phyloP scores from a whole-genome alignment of 441 rosid genomes.

The Euphorbia corollata region DNA sequence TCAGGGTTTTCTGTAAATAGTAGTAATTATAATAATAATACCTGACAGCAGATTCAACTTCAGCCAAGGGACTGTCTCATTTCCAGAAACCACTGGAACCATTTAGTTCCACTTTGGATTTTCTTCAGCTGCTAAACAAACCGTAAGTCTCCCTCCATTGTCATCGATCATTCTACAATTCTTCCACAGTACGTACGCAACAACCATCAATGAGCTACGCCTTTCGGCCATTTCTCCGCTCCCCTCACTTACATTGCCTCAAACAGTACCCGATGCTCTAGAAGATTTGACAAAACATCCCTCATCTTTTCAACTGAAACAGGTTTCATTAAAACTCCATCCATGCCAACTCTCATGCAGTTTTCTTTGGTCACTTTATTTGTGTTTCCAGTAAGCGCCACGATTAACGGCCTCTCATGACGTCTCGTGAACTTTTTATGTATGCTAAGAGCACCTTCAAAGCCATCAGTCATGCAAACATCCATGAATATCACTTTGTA shows the following conservation, averaged over 20 bases:
- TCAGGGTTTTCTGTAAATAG: neutral
- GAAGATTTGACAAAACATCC: slow-evolving; percentile 52
- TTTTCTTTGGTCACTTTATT: slow-evolving; percentile 72
- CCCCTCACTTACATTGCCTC: slow-evolving; percentile 35
- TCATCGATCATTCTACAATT: neutral
- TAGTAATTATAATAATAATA: neutral
- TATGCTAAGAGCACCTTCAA: slow-evolving; percentile 53
- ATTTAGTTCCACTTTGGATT: neutral
- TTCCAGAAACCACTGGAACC: neutral
- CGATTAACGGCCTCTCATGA: slow-evolving; percentile 69
- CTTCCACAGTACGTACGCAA: slow-evolving; percentile 1
- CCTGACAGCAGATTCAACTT: neutral
- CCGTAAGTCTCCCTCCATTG: neutral
- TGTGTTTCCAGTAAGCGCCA: slow-evolving; percentile 69
- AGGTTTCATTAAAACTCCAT: slow-evolving; percentile 66
- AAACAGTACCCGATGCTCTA: slow-evolving; percentile 54
- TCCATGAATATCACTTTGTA: slow-evolving; percentile 82
- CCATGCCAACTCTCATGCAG: slow-evolving; percentile 77
- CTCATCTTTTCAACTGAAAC: slow-evolving; percentile 87
- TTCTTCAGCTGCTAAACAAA: neutral
- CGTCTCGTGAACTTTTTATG: slow-evolving; percentile 51
- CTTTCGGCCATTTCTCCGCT: neutral
- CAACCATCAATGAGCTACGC: neutral
- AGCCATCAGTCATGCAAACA: slow-evolving; percentile 50
- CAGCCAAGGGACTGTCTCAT: neutral